phyloP scores from a whole-genome alignment of 352 stramenopile genomes.

The Phytophthora citricola region DNA sequence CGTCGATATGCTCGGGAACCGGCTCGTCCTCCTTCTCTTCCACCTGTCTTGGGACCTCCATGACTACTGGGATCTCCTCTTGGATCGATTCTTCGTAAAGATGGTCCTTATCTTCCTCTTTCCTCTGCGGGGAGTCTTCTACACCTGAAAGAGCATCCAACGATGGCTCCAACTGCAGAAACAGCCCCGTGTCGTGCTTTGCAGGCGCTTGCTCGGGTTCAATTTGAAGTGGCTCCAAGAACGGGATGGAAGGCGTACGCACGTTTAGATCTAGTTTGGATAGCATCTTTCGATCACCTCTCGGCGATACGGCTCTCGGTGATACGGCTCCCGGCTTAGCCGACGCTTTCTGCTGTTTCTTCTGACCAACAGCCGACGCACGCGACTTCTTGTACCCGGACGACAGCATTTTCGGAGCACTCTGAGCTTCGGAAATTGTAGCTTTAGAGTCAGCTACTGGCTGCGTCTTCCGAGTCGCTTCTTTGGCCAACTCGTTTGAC shows the following conservation, averaged over 20 bases:
- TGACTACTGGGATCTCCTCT: conserved; percentile 28
- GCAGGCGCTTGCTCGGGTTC: conserved; percentile 24
- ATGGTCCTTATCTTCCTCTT: conserved; percentile 22
- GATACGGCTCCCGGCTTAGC: neutral
- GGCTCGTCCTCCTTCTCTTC: conserved; percentile 29
- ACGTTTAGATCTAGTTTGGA: conserved; percentile 17
- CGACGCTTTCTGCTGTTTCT: conserved; percentile 21
- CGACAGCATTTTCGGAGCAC: conserved; percentile 34
- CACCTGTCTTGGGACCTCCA: neutral
- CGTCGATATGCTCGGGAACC: conserved; percentile 32
- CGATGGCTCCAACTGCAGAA: neutral
- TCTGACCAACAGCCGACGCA: conserved; percentile 13
- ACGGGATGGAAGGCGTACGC: conserved; percentile 23
- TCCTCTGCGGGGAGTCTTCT: conserved; percentile 20
- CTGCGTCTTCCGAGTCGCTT: neutral
- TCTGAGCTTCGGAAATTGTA: conserved; percentile 6
- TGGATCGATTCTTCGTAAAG: conserved; percentile 40
- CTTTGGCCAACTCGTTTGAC: conserved; percentile 2
- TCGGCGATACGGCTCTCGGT: conserved; percentile 5
- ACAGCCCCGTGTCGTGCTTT: conserved; percentile 17
- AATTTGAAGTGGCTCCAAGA: conserved; percentile 29
- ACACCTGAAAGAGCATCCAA: conserved; percentile 6
- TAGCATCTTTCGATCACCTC: conserved; percentile 13
- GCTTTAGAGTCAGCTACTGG: conserved; percentile 21
- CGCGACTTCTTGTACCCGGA: conserved; percentile 52